A percentile compares a stretch with the other conserved stretches of the same genome.
Evolutionary conservation across 164 flowering plant genomes (phyloP).

Genomic region (Magnolia officinalis): DNA sequence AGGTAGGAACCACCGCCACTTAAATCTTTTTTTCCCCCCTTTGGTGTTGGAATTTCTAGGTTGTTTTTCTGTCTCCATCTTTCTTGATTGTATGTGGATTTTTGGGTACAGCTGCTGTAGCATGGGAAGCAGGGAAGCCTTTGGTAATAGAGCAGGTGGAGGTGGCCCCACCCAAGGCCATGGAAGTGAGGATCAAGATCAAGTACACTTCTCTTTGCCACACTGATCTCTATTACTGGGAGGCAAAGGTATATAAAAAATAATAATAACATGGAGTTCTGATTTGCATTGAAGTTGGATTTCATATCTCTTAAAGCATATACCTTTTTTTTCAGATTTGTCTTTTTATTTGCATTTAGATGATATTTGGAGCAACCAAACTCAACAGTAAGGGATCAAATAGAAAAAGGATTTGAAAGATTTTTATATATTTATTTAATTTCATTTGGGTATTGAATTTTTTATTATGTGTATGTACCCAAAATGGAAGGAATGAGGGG

Average conservation of each 20-base stretch:
- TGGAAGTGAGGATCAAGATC: conserved; percentile 60
- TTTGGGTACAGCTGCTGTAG: conserved; percentile 53
- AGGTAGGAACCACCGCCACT: conserved; percentile 15
- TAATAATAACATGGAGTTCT: too few species aligned
- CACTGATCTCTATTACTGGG: conserved; percentile 68
- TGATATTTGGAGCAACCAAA: too few species aligned
- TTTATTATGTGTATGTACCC: too few species aligned
- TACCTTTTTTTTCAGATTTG: too few species aligned
- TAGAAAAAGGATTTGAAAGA: too few species aligned
- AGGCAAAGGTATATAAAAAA: conserved; percentile 41
- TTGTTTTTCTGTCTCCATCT: background rate
- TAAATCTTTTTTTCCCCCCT: background rate
- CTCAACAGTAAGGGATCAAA: too few species aligned
- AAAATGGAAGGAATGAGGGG: too few species aligned
- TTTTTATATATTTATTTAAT: too few species aligned
- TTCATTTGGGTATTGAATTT: too few species aligned
- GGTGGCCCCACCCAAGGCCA: conserved; percentile 64
- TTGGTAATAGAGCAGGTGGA: conserved; percentile 63
- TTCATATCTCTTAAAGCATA: too few species aligned
- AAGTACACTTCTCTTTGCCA: conserved; percentile 59
- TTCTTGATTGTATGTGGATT: background rate
- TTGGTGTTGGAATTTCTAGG: background rate
- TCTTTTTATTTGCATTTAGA: too few species aligned
- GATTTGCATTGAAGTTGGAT: too few species aligned
- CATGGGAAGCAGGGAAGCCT: conserved; percentile 79